Base-by-base conservation (phyloP, 129 eudicot genomes). In the Gnaphalium uliginosum region DNA sequence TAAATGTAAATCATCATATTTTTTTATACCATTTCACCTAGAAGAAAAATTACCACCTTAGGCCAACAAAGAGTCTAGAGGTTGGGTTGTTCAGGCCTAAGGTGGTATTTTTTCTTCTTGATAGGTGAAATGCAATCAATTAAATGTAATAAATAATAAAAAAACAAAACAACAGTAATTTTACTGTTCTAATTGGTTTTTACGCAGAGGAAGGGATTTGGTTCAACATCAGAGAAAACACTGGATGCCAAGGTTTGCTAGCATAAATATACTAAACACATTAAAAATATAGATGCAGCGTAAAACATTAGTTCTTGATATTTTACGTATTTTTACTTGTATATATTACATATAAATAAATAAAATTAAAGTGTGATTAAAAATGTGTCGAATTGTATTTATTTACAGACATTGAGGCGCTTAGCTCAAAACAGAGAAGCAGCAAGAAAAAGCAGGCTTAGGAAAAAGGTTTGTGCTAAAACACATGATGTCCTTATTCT, bases 371-470 rank as follows among this genome's bases (percentile, higher is more conserved):
- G 21, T 64, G 51, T 46, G 53, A n/a, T n/a, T 46, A 46, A 46
- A 46, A 46, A 14, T 46, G 53, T 14, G 53, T 59, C 66, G 25
- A 65, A 25, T 76, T 67, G 25, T 14, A 4, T 25, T 63, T 77
- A 22, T 62, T 78, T 84, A 23, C 89, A 94, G 99, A 94, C 97
- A 72, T 79, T 90, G 81, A 89, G 97, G 78, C 97, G 99, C 63
- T 87, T 94, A 77, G 98, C 98, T 71, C 98, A 94, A 84, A 94
- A 94, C 83, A 83, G 98, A 83, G 98, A 94, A 94, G 98, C 98
- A 63, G 98, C 98, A 39, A 90, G 81, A 81, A 94, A 94, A 78
- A 94, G 98, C 87, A 89, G 98, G 80, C 89, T 94, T 18, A 89
- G 97, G 51, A 94, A 91, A 72, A 94, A 94, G 90, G 98, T 94